Percentiles rank a stretch among this genome's conserved stretches.
Conservation (phyloP, 2,329 filamentous ascomycete genomes). For the Ascochyta clinopodiicola region DNA sequence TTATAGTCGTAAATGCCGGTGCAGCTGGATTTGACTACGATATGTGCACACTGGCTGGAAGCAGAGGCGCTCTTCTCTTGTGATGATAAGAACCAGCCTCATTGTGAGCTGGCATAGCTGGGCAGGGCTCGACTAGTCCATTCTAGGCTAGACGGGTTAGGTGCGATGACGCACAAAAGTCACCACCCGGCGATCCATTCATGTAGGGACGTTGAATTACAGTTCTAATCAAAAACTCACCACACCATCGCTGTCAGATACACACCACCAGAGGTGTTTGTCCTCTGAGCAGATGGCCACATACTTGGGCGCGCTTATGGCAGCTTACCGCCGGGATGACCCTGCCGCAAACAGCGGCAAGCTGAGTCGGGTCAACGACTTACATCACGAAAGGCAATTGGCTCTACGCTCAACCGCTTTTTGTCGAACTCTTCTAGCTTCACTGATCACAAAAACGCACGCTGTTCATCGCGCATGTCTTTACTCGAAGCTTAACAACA, state of each 20-base stretch:
- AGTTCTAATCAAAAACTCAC: background rate
- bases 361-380: constrained; percentile 13
- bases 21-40: too few species aligned
- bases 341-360: constrained; percentile 1
- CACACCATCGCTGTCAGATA: background rate
- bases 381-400: background rate
- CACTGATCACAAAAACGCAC: background rate
- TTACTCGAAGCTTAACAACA: background rate
- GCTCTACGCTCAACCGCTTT: background rate
- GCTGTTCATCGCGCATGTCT: background rate
- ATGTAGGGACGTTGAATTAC: too few species aligned
- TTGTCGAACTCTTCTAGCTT: background rate
- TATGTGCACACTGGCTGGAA: too few species aligned
- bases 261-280: background rate
- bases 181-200: background rate
- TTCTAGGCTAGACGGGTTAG: background rate
- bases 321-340: background rate
- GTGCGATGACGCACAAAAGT: background rate
- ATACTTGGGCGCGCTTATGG: background rate
- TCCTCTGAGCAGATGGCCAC: background rate
- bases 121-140: background rate
- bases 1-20: too few species aligned
- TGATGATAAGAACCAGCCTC: too few species aligned
- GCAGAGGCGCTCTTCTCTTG: too few species aligned
- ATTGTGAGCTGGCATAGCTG: too few species aligned